Evolutionary conservation across 1,139 yeast genomes (phyloP).

Genomic region (Debaryomyces udenii): DNA sequence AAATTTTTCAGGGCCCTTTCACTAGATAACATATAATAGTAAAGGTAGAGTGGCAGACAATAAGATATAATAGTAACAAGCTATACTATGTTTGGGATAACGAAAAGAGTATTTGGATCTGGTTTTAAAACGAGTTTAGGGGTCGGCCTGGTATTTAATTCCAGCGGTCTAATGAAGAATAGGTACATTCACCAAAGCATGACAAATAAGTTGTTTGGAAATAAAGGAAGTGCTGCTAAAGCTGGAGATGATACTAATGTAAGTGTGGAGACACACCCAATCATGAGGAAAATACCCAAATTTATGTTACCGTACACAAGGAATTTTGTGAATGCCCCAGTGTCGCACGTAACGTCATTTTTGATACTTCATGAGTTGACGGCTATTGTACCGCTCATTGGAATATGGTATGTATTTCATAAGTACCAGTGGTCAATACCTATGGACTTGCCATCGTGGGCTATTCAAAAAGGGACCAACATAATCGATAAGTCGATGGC

Average conservation of each 20-base stretch:
- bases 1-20: too few species aligned
- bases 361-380: slow-evolving; percentile 81
- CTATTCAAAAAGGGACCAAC: slow-evolving; percentile 61
- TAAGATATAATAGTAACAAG: too few species aligned
- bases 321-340: slow-evolving; percentile 60
- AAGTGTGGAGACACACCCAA: slow-evolving; percentile 29
- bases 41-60: too few species aligned
- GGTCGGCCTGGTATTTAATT: background rate
- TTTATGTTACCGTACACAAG: slow-evolving; percentile 53
- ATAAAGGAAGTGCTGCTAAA: background rate
- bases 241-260: background rate
- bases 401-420: slow-evolving; percentile 76
- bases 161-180: background rate
- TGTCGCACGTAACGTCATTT: slow-evolving; percentile 73
- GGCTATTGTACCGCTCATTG: slow-evolving; percentile 78
- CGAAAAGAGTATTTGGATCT: too few species aligned
- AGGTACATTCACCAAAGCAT: background rate
- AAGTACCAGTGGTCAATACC: slow-evolving; percentile 45
- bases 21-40: too few species aligned
- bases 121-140: background rate
- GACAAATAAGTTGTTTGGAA: background rate
- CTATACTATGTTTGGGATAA: too few species aligned
- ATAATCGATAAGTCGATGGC: slow-evolving; percentile 53
- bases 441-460: slow-evolving; percentile 67
- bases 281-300: slow-evolving; percentile 46